These are phyloP conservation scores for Barbarea vulgaris DNA, from an alignment of 345 rosid species.

Conservation along the genomic window DNA sequence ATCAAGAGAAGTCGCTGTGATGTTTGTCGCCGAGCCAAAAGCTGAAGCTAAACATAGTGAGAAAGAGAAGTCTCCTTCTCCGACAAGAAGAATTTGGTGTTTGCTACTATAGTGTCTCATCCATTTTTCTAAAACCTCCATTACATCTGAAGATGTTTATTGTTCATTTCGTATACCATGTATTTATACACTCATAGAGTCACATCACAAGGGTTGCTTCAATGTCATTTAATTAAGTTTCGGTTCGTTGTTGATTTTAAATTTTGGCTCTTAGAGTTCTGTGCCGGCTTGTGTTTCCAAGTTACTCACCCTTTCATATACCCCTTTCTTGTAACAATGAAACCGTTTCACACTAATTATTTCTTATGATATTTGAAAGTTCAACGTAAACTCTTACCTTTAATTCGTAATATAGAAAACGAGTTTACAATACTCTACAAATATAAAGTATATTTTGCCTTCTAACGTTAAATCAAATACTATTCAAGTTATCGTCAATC, in stretches of 20 bases:
- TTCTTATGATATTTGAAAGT: too few species aligned
- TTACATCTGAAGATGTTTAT: background rate
- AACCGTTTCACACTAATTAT: conserved; percentile 11
- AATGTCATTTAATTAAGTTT: conserved; percentile 12
- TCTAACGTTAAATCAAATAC: background rate
- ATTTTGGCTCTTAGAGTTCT: conserved; percentile 27
- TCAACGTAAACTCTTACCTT: background rate
- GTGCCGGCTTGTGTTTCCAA: conserved; percentile 14
- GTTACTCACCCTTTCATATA: conserved; percentile 21
- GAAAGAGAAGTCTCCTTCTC: conserved; percentile 73
- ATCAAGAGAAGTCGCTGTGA: conserved; percentile 60
- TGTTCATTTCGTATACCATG: background rate
- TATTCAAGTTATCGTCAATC: background rate
- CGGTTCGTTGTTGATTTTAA: background rate
- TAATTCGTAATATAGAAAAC: background rate
- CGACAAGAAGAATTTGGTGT: conserved; percentile 54
- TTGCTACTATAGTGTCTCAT: conserved; percentile 49
- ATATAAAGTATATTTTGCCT: background rate
- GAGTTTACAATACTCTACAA: background rate
- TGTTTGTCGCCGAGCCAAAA: conserved; percentile 61
- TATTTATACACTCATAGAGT: background rate
- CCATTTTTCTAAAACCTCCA: conserved; percentile 42
- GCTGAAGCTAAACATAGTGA: conserved; percentile 53
- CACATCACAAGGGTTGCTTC: conserved; percentile 9
- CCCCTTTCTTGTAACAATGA: background rate